phyloP scores from a whole-genome alignment of 2,329 filamentous ascomycete species.

The Fusarium sp. region DNA sequence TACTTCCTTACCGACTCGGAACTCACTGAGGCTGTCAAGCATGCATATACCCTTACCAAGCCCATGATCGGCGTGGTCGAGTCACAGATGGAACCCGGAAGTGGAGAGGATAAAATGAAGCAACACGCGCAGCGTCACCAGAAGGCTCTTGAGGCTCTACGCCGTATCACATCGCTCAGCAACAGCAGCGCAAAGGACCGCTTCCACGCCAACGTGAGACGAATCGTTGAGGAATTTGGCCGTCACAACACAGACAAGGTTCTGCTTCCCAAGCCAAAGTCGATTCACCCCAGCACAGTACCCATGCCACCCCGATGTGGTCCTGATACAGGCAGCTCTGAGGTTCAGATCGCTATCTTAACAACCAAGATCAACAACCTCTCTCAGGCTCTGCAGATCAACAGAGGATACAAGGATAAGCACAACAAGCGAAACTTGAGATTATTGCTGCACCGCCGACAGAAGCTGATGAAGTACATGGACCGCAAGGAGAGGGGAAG shows the following conservation, averaged over 20 bases:
- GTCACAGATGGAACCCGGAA: conserved; percentile 56
- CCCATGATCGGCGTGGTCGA: conserved; percentile 59
- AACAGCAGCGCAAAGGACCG: conserved; percentile 84
- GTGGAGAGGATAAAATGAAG: conserved; percentile 51
- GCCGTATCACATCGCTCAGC: conserved; percentile 80
- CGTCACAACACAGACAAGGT: conserved; percentile 85
- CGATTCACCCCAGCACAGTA: conserved; percentile 55
- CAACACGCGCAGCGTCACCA: conserved; percentile 68
- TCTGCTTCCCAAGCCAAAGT: conserved; percentile 72
- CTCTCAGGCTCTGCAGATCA: conserved; percentile 75
- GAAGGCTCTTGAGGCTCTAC: conserved; percentile 79
- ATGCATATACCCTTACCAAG: conserved; percentile 75
- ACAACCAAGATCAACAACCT: conserved; percentile 92
- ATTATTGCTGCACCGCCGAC: conserved; percentile 85
- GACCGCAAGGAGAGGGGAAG: conserved; percentile 90
- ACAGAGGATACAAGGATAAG: conserved; percentile 84
- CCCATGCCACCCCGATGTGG: conserved; percentile 73
- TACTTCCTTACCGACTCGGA: conserved; percentile 78
- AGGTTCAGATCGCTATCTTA: conserved; percentile 97
- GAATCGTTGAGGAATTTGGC: conserved; percentile 89
- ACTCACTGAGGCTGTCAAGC: conserved; percentile 72
- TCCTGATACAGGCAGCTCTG: conserved; percentile 91
- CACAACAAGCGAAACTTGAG: conserved; percentile 92
- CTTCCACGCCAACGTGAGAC: conserved; percentile 83
- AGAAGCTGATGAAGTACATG: conserved; percentile 90